Percentiles rank a stretch among this genome's conserved stretches.
Conservation (phyloP, 2,329 filamentous ascomycete genomes). For the Talaromyces pinophilus region DNA sequence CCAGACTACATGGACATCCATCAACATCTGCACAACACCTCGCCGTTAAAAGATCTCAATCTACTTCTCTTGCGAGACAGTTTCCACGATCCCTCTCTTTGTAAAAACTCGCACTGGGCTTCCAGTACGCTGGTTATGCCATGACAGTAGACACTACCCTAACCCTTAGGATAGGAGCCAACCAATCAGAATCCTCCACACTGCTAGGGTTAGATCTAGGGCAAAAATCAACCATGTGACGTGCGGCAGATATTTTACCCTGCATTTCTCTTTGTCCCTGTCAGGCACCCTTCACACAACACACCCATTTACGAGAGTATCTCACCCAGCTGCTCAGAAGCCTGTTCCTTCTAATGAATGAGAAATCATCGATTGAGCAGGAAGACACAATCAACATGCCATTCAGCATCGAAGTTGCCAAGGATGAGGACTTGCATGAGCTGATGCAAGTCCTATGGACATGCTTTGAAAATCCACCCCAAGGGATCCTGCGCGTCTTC, state of each 20-base stretch:
- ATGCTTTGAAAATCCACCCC: slow-evolving; percentile 17
- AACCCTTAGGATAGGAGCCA: no score
- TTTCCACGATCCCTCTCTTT: neutral
- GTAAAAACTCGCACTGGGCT: neutral
- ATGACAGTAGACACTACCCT: no score
- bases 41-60: neutral
- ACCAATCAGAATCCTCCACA: no score
- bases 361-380: neutral
- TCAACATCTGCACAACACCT: neutral
- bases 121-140: no score
- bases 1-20: neutral
- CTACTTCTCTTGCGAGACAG: neutral
- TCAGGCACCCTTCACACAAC: neutral
- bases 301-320: neutral
- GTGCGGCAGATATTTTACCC: no score
- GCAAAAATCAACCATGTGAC: no score
- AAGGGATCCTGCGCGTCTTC: slow-evolving; percentile 14
- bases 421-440: slow-evolving; percentile 18
- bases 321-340: neutral
- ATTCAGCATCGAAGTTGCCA: slow-evolving; percentile 17
- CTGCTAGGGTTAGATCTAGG: no score
- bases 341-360: neutral
- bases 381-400: slow-evolving; percentile 6
- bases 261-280: no score
- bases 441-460: slow-evolving; percentile 10